A percentile compares a stretch with the other conserved stretches of the same genome.
These are phyloP conservation scores for Candida germanica DNA, from an alignment of 805 yeast species.

Conservation along the genomic window DNA sequence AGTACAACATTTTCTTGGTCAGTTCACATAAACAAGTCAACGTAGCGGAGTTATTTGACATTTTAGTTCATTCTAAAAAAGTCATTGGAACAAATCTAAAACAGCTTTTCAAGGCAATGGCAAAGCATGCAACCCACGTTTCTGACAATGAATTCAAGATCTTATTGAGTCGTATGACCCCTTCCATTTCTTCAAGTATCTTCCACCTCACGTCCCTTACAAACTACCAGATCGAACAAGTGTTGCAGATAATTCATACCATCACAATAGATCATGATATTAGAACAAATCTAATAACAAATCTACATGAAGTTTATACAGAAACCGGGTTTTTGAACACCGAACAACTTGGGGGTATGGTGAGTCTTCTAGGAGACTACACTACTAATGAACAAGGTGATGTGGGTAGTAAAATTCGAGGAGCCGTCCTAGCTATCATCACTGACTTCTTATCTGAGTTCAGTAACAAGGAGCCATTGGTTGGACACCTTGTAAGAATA, in stretches of 20 bases:
- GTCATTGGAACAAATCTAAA: neutral
- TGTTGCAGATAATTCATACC: conserved; percentile 25
- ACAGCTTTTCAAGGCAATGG: conserved; percentile 2
- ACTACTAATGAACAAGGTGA: conserved; percentile 82
- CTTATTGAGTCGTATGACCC: conserved; percentile 1
- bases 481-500: conserved; percentile 33
- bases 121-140: neutral
- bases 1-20: neutral
- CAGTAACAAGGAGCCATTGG: neutral
- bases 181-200: conserved; percentile 35
- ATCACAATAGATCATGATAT: conserved; percentile 27
- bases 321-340: neutral
- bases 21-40: neutral
- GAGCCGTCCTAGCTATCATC: conserved; percentile 45
- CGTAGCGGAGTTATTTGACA: neutral
- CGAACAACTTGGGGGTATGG: conserved; percentile 4
- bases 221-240: conserved; percentile 11
- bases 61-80: neutral
- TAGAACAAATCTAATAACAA: conserved; percentile 23
- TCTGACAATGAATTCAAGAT: neutral
- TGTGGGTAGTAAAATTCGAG: conserved; percentile 77
- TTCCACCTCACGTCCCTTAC: conserved; percentile 18
- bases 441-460: conserved; percentile 18
- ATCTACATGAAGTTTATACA: conserved; percentile 6
- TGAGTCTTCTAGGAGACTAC: conserved; percentile 65